Percentiles rank a stretch among this genome's conserved stretches.
Conservation (phyloP, 202 grass and related monocot genomes). For the Zoysia matrella region DNA sequence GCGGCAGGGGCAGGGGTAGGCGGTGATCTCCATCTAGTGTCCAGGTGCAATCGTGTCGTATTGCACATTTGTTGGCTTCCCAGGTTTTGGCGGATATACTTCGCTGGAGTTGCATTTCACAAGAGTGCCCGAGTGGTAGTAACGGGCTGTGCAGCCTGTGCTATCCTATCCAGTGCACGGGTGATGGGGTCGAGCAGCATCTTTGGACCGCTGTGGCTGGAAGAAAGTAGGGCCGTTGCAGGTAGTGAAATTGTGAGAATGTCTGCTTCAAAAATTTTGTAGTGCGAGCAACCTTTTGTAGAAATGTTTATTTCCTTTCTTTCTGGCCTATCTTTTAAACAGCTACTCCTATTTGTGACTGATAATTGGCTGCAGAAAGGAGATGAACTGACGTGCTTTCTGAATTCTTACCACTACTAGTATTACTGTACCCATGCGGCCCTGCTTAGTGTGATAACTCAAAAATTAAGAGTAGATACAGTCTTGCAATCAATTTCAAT, state of each 20-base stretch:
- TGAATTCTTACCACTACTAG: not conserved
- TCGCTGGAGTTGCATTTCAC: not conserved
- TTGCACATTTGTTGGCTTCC: not conserved
- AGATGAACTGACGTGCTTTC: too few relatives aligned
- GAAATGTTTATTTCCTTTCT: not conserved
- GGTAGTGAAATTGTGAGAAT: not conserved
- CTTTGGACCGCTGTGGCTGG: not conserved
- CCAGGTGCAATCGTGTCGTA: not conserved
- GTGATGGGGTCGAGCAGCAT: not conserved
- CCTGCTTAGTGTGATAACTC: too few relatives aligned
- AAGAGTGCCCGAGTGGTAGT: not conserved
- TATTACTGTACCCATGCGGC: not conserved
- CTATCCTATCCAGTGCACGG: not conserved
- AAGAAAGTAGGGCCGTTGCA: not conserved
- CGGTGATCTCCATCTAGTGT: conserved; percentile 15
- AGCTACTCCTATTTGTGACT: not conserved
- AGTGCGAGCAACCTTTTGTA: not conserved
- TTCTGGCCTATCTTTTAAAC: conserved; percentile 1
- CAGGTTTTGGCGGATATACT: not conserved
- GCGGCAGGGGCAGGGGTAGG: conserved; percentile 10
- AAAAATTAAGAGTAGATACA: too few relatives aligned
- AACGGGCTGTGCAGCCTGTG: not conserved
- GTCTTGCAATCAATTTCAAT: too few relatives aligned
- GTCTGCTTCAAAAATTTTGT: conserved; percentile 3
- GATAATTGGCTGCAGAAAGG: not conserved